Base-by-base conservation (phyloP, 2,329 filamentous ascomycete species). In the Fusarium fracticaudum region DNA sequence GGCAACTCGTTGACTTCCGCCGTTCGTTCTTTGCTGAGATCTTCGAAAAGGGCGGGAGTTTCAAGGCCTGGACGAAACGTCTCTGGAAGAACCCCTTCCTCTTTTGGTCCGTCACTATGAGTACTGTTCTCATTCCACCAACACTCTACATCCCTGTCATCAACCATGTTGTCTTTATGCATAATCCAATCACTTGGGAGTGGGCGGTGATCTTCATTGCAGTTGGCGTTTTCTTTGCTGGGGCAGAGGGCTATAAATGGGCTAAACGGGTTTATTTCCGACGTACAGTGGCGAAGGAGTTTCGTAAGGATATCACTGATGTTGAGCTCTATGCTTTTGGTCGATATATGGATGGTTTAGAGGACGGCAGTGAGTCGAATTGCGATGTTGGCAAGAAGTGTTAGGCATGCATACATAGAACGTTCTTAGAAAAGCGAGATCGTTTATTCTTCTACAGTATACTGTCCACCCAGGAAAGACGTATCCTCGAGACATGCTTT, bases 101-200 rank as follows among this genome's bases (percentile, higher is more conserved):
- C 20, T 87, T 86, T 77, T 86, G 81, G 79, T 81, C 84, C 2
- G 82, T 87, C 14, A 84, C 88, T 41, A 79, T 87, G 13, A 90
- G 89, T 14, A 88, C 88, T 69, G 72, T 91, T 33, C 86, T 87
- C 7, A 85, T 90, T 2, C 89, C 91, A 72, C 89, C 90, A 0
- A 87, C 87, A 8, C 81, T 91, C 1, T 94, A 94, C 76, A 93
- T 94, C 60, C 92, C 92, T 0, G 88, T 89, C 17, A 85, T 93
- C 75, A 93, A 92, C 79, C 85, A 86, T 13, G 82, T 84, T 4
- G 91, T 93, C 1, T 93, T 93, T 81, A 88, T 91, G 78, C 92
- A 93, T 73, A 86, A 83, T 5, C 87, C 87, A 1, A 93, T 93
- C 64, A 86, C 83, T 12, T 92, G 90, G 91, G 91, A 93, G 79